Conservation (phyloP, 306 rosid species). For the Pterocarpus macrocarpus region DNA sequence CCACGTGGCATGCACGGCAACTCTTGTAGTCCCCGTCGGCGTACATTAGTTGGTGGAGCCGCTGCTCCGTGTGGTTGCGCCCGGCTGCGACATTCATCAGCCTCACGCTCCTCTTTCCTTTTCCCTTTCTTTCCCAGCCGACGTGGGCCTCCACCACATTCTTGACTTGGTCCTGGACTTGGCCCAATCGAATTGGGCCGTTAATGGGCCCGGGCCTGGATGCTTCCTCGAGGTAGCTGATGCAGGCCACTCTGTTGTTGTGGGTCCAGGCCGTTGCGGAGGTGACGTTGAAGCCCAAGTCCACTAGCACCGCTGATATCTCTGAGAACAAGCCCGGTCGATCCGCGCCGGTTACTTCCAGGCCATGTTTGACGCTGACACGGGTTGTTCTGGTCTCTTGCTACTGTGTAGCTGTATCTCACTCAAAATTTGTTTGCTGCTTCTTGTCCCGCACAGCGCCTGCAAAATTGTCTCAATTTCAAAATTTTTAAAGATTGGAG, state of each 20-base stretch:
- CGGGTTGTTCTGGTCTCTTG: conserved; percentile 34
- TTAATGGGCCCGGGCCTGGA: conserved; percentile 59
- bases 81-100: conserved; percentile 55
- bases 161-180: conserved; percentile 67
- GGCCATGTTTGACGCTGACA: conserved; percentile 50
- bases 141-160: conserved; percentile 74
- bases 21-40: conserved; percentile 70
- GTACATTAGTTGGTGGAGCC: conserved; percentile 91
- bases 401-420: conserved; percentile 36
- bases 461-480: conserved; percentile 30
- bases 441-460: conserved; percentile 63
- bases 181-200: conserved; percentile 62
- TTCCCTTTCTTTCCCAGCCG: conserved; percentile 55
- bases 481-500: not conserved
- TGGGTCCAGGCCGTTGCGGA: conserved; percentile 85
- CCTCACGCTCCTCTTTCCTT: conserved; percentile 63
- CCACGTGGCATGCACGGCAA: conserved; percentile 59
- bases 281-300: conserved; percentile 68
- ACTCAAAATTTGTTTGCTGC: conserved; percentile 39
- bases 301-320: conserved; percentile 69
- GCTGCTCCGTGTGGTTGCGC: conserved; percentile 72
- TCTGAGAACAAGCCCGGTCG: conserved; percentile 86
- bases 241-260: conserved; percentile 65
- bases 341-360: conserved; percentile 81
- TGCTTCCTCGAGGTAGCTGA: conserved; percentile 72